A percentile compares a stretch with the other conserved stretches of the same genome.
Conservation (phyloP, 805 yeast genomes). For the Sugiyamaella boreocaroliniensis region DNA sequence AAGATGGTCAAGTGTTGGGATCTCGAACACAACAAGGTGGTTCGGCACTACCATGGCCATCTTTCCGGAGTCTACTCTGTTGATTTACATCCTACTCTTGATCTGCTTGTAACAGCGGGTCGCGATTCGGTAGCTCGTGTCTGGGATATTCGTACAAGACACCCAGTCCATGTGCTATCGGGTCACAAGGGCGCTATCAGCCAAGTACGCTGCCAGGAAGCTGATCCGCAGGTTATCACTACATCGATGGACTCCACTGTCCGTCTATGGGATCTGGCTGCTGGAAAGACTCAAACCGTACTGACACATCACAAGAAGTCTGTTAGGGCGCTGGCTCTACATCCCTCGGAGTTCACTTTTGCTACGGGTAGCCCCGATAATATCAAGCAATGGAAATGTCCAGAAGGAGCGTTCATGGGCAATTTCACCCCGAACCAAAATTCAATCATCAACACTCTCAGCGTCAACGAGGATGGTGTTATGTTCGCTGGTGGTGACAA, state of each 20-base stretch:
- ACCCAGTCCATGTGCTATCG: slow-evolving; percentile 64
- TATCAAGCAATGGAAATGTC: slow-evolving; percentile 75
- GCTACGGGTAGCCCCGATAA: slow-evolving; percentile 78
- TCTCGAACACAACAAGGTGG: slow-evolving; percentile 71
- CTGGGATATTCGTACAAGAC: slow-evolving; percentile 87
- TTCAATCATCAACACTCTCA: slow-evolving; percentile 60
- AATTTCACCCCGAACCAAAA: slow-evolving; percentile 41
- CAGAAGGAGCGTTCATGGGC: slow-evolving; percentile 67
- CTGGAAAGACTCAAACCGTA: slow-evolving; percentile 63
- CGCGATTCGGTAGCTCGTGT: slow-evolving; percentile 79
- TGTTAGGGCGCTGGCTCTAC: slow-evolving; percentile 64
- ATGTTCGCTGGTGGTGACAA: slow-evolving; percentile 79
- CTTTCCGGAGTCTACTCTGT: slow-evolving; percentile 80
- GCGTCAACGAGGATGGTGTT: slow-evolving; percentile 56
- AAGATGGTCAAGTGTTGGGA: slow-evolving; percentile 95
- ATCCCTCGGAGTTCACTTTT: slow-evolving; percentile 66
- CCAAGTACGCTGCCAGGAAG: slow-evolving; percentile 56
- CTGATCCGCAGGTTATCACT: slow-evolving; percentile 81
- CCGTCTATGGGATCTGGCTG: slow-evolving; percentile 82
- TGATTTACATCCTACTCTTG: slow-evolving; percentile 81
- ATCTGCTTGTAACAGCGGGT: slow-evolving; percentile 79
- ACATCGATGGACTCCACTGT: slow-evolving; percentile 82
- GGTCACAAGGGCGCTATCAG: slow-evolving; percentile 80
- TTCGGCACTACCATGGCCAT: slow-evolving; percentile 91
- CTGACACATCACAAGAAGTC: slow-evolving; percentile 82